Evolutionary conservation across 306 rosid species (phyloP).

Genomic region (Abrus pulchellus): DNA sequence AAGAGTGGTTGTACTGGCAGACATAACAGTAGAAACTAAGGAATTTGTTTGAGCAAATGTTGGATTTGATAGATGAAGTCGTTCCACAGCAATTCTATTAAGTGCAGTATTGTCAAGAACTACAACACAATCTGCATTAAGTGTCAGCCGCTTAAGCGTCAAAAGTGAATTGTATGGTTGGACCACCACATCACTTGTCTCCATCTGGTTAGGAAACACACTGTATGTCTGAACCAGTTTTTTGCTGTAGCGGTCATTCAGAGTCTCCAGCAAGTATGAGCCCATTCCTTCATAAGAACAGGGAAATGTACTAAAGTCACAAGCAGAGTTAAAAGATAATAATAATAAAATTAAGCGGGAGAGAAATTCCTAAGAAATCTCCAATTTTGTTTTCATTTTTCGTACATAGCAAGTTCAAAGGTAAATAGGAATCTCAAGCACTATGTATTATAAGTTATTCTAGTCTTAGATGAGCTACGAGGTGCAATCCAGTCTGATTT

Average conservation of each 20-base stretch:
- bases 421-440: slow-evolving; percentile 18
- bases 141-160: slow-evolving; percentile 92
- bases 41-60: slow-evolving; percentile 98
- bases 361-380: slow-evolving; percentile 37
- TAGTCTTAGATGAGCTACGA: slow-evolving; percentile 2
- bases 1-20: slow-evolving; percentile 97
- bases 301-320: slow-evolving; percentile 16
- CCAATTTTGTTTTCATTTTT: slow-evolving; percentile 17
- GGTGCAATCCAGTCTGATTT: slow-evolving; percentile 22
- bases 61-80: slow-evolving; percentile 97
- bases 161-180: slow-evolving; percentile 98
- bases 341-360: slow-evolving; percentile 13
- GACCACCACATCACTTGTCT: slow-evolving; percentile 99
- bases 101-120: slow-evolving; percentile 99
- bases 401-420: slow-evolving; percentile 11
- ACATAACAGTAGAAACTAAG: slow-evolving; percentile 97
- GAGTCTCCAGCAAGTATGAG: slow-evolving; percentile 92
- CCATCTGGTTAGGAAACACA: slow-evolving; percentile 99
- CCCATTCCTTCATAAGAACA: slow-evolving; percentile 80
- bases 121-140: slow-evolving; percentile 98
- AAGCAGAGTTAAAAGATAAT: not conserved
- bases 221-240: slow-evolving; percentile 97
- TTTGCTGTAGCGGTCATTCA: slow-evolving; percentile 99
- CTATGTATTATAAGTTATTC: not conserved
- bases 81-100: slow-evolving; percentile 96